Conservation (phyloP, 2,329 filamentous ascomycete genomes). For the Samsoniella hepiali region DNA sequence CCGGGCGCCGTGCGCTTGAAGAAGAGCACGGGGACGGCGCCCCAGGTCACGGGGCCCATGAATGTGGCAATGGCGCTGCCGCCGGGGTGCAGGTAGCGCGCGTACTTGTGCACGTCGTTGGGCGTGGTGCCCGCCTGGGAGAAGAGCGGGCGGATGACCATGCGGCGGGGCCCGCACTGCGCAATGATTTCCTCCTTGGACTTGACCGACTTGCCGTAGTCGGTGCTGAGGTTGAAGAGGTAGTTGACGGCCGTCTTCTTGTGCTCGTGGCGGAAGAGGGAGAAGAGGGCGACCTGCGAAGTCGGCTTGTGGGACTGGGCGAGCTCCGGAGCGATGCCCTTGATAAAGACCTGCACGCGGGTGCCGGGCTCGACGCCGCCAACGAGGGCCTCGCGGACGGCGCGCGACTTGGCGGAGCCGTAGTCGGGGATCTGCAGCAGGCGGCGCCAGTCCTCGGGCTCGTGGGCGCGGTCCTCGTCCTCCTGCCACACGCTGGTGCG, state of each 20-base stretch:
- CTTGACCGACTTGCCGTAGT: constrained; percentile 73
- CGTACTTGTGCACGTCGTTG: constrained; percentile 97
- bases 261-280: constrained; percentile 88
- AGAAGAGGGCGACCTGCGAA: constrained; percentile 71
- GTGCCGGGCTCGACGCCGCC: constrained; percentile 84
- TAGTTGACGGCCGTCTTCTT: constrained; percentile 90
- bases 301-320: constrained; percentile 47
- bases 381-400: constrained; percentile 77
- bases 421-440: constrained; percentile 88
- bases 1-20: constrained; percentile 62
- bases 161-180: constrained; percentile 83
- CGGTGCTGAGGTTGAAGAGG: constrained; percentile 79
- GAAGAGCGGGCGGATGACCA: constrained; percentile 86
- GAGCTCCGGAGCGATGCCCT: constrained; percentile 43
- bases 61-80: constrained; percentile 86
- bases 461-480: constrained; percentile 78
- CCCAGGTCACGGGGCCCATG: constrained; percentile 89
- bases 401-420: constrained; percentile 73
- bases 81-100: constrained; percentile 86
- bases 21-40: constrained; percentile 83
- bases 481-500: constrained; percentile 86
- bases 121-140: constrained; percentile 85
- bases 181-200: constrained; percentile 90
- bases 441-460: constrained; percentile 86
- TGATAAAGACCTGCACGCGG: constrained; percentile 75